Conservation (phyloP, 164 flowering plant genomes). For the Brasenia schreberi region DNA sequence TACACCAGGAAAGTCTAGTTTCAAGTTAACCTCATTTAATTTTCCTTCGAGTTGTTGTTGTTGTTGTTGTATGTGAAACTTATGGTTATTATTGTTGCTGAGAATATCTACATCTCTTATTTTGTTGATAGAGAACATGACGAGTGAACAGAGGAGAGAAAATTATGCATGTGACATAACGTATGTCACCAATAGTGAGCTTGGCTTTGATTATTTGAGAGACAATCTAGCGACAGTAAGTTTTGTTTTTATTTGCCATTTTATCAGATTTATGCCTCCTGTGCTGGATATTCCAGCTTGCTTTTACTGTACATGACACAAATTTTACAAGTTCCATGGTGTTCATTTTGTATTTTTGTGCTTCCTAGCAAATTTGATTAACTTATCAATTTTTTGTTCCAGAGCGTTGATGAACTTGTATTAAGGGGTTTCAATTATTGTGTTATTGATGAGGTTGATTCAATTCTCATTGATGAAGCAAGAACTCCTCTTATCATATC, state of each 20-base stretch:
- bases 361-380: slow-evolving; percentile 2
- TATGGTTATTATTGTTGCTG: neutral
- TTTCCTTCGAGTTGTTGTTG: too few species aligned
- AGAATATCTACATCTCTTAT: neutral
- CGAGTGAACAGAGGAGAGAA: slow-evolving; percentile 88
- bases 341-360: neutral
- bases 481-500: slow-evolving; percentile 98
- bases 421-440: slow-evolving; percentile 77
- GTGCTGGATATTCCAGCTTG: neutral
- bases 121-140: slow-evolving; percentile 71
- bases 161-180: slow-evolving; percentile 91
- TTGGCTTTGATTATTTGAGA: slow-evolving; percentile 97
- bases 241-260: slow-evolving; percentile 12
- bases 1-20: too few species aligned
- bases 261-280: slow-evolving; percentile 4
- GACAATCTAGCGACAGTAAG: slow-evolving; percentile 99
- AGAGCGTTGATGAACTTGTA: slow-evolving; percentile 96
- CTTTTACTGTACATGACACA: neutral
- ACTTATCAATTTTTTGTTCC: slow-evolving; percentile 15
- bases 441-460: slow-evolving; percentile 98
- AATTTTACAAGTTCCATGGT: neutral
- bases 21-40: too few species aligned
- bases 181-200: slow-evolving; percentile 97
- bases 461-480: slow-evolving; percentile 98
- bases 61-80: too few species aligned